Conservation (phyloP, 2,329 filamentous ascomycete species). For the Colletotrichum tropicale region DNA sequence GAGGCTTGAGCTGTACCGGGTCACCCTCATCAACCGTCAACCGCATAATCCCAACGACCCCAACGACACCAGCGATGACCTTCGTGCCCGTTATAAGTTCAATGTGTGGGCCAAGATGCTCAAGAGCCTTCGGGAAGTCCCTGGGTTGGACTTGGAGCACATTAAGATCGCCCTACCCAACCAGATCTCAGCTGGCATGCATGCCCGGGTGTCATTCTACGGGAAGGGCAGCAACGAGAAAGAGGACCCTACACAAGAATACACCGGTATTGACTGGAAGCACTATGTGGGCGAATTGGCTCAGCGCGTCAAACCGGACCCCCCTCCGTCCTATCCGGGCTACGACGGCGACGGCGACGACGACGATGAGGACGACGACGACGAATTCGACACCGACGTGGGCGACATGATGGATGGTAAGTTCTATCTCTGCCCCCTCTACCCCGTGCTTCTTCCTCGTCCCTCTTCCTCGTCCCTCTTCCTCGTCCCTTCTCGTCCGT, state of each 20-base stretch:
- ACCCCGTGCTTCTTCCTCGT: background rate
- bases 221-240: background rate
- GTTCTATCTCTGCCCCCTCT: background rate
- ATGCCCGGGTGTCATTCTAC: background rate
- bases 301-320: conserved; percentile 11
- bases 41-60: background rate
- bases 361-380: background rate
- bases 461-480: too few species aligned
- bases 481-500: too few species aligned
- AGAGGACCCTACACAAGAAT: conserved; percentile 21
- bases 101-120: conserved; percentile 47
- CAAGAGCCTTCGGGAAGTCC: conserved; percentile 25
- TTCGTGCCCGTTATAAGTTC: conserved; percentile 10
- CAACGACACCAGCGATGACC: background rate
- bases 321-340: background rate
- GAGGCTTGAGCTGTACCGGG: conserved; percentile 49
- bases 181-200: conserved; percentile 18
- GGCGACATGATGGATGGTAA: conserved; percentile 6
- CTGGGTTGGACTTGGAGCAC: conserved; percentile 34
- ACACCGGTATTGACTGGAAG: conserved; percentile 39
- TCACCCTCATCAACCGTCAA: conserved; percentile 30
- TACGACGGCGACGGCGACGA: background rate
- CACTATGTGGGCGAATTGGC: conserved; percentile 35
- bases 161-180: conserved; percentile 34
- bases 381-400: background rate